Evolutionary conservation across 2,329 filamentous ascomycete species (phyloP), one percentile per base, ranked within the genome.

Genomic region (Clarireedia homoeocarpa): DNA sequence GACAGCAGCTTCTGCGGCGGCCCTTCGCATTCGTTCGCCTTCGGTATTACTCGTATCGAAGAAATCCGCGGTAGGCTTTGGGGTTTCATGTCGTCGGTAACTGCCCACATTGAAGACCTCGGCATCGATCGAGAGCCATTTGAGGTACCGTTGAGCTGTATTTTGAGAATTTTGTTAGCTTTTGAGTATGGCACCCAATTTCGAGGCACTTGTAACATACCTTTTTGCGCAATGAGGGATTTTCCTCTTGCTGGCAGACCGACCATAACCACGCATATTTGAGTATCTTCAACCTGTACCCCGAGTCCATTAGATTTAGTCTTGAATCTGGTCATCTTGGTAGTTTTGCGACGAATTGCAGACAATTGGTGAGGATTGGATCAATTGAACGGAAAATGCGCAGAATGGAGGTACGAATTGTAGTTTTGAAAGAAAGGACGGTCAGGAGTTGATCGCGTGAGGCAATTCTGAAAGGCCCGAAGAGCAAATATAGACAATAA

Each of bases 211-310:
- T 12, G 15, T 36, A 27, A 48, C 59, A n/a, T 64, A 94, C 91
- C 91, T 82, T 96, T 96, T 69, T 95, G 91, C 64, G 94, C 92
- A 71, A 99, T 97, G 72, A 96, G 84, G 76, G 90, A 96, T 81
- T 99, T 99, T 69, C 94, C 94, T 65, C 94, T 81, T 59, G 94
- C 94, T 55, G 94, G 94, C 70, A 99, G 79, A 63, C 94, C 94
- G 59, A 99, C 94, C 94, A 99, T 97, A 67, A 99, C 91, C 62
- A 99, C 91, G 73, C 92, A 97, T 76, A 99, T 95, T 72, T 89
- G 89, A 59, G 89, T 92, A 73, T 96, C 91, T 77, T 97, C 92
- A 66, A 88, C 89, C 89, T 95, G 87, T 62, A 91, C 81, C 68
- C 86, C 87, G 66, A 82, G 75, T 63, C 86, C 84, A 71, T 85